phyloP scores from a whole-genome alignment of 371 early-diverging fungal genomes.

The Funneliformis caledonium region DNA sequence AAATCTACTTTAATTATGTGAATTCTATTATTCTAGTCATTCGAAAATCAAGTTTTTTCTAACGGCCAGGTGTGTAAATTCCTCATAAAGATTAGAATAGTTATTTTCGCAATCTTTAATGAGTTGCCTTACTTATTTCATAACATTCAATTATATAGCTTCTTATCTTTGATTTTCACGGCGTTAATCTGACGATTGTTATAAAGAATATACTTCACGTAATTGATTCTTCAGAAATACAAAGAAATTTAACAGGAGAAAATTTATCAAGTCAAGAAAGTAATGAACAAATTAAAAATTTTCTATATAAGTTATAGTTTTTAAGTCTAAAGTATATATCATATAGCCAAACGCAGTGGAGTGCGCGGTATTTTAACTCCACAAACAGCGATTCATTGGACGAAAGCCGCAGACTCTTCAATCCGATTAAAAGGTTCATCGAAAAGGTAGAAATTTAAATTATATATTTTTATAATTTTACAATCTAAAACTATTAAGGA shows the following conservation, averaged over 20 bases:
- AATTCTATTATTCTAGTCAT: slow-evolving; percentile 42
- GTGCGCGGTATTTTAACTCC: slow-evolving; percentile 75
- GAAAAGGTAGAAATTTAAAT: slow-evolving; percentile 21
- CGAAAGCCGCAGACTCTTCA: slow-evolving; percentile 51
- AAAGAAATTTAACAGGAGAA: slow-evolving; percentile 47
- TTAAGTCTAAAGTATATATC: not conserved
- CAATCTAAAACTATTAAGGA: not conserved
- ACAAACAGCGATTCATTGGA: slow-evolving; percentile 72
- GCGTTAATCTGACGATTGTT: slow-evolving; percentile 66
- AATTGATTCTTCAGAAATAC: slow-evolving; percentile 66
- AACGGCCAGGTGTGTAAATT: slow-evolving; percentile 56
- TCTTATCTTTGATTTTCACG: slow-evolving; percentile 83
- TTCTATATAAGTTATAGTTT: not conserved
- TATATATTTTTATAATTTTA: not conserved
- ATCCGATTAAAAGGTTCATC: slow-evolving; percentile 35
- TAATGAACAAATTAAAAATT: slow-evolving; percentile 31
- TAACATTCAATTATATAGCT: slow-evolving; percentile 43
- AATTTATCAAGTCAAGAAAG: slow-evolving; percentile 19
- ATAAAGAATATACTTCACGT: slow-evolving; percentile 59
- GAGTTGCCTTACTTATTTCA: not conserved
- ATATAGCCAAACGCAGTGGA: slow-evolving; percentile 29
- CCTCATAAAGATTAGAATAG: not conserved
- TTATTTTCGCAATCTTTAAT: not conserved
- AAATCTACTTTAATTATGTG: not conserved
- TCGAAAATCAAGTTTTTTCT: slow-evolving; percentile 78